A percentile compares a stretch with the other conserved stretches of the same genome.
Conservation (phyloP, 164 flowering plant species). For the Nymphaea colorata region DNA sequence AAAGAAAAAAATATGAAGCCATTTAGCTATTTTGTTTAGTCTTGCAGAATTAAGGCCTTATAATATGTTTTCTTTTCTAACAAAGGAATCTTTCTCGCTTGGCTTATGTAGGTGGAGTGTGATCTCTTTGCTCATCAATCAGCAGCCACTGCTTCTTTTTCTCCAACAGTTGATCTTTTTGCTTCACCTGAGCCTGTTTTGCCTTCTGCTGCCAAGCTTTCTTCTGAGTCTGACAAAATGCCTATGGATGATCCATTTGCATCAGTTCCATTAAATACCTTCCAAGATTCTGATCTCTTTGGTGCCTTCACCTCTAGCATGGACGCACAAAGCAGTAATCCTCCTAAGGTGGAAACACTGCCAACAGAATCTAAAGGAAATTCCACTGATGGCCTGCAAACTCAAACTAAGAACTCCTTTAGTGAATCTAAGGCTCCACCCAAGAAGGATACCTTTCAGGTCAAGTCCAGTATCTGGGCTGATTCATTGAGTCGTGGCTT, state of each 20-base stretch:
- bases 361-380: slow-evolving; percentile 25
- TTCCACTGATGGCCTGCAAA: slow-evolving; percentile 14
- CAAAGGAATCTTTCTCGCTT: background rate
- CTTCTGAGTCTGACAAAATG: background rate
- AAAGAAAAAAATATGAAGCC: too few relatives aligned
- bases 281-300: slow-evolving; percentile 68
- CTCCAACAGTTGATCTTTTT: slow-evolving; percentile 63
- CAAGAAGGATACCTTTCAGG: slow-evolving; percentile 70
- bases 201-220: slow-evolving; percentile 9
- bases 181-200: slow-evolving; percentile 35
- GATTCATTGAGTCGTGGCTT: slow-evolving; percentile 96
- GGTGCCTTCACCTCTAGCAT: slow-evolving; percentile 55
- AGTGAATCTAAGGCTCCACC: slow-evolving; percentile 26
- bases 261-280: slow-evolving; percentile 61
- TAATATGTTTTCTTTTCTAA: too few relatives aligned
- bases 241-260: slow-evolving; percentile 64
- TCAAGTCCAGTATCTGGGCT: slow-evolving; percentile 98
- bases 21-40: too few relatives aligned
- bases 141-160: slow-evolving; percentile 34
- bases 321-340: background rate
- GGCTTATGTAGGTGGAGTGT: slow-evolving; percentile 32
- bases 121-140: slow-evolving; percentile 75
- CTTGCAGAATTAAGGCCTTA: too few relatives aligned
- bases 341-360: slow-evolving; percentile 12
- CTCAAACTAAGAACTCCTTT: slow-evolving; percentile 18